A percentile compares a stretch with the other conserved stretches of the same genome.
Conservation (phyloP, 2,329 filamentous ascomycete species). For the Hypoxylon sp. region DNA sequence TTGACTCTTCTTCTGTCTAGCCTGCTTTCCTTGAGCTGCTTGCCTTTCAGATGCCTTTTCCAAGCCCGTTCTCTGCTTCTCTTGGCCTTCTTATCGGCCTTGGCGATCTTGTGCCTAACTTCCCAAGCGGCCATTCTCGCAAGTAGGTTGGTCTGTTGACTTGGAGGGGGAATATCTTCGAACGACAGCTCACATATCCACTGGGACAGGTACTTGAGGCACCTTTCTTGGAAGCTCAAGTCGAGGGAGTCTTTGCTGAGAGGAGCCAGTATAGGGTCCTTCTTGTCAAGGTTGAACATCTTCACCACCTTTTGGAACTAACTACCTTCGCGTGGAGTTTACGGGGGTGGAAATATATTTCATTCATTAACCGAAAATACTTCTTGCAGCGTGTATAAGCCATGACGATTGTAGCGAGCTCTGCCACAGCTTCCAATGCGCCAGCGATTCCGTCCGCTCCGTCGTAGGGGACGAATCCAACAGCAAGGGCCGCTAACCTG, state of each 20-base stretch:
- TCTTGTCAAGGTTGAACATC: slow-evolving; percentile 43
- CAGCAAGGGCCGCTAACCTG: slow-evolving; percentile 43
- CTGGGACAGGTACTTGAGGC: slow-evolving; percentile 40
- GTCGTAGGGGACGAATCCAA: slow-evolving; percentile 51
- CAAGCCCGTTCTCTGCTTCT: slow-evolving; percentile 44
- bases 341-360: slow-evolving; percentile 51
- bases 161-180: slow-evolving; percentile 34
- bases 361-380: slow-evolving; percentile 51
- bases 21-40: slow-evolving; percentile 40
- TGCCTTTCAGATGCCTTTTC: slow-evolving; percentile 48
- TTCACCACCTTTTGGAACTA: slow-evolving; percentile 45
- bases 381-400: slow-evolving; percentile 48
- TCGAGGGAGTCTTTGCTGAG: slow-evolving; percentile 46
- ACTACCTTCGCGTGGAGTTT: slow-evolving; percentile 51
- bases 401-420: slow-evolving; percentile 44
- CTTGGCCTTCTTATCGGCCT: slow-evolving; percentile 38
- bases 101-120: slow-evolving; percentile 45
- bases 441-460: slow-evolving; percentile 41
- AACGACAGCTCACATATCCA: slow-evolving; percentile 37
- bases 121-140: slow-evolving; percentile 48
- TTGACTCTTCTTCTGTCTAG: slow-evolving; percentile 30
- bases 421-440: slow-evolving; percentile 43
- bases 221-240: slow-evolving; percentile 43
- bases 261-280: slow-evolving; percentile 41
- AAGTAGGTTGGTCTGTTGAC: slow-evolving; percentile 41